Evolutionary conservation across 78 protist genomes (phyloP).

Genomic region (Creolimax fragrantissima): DNA sequence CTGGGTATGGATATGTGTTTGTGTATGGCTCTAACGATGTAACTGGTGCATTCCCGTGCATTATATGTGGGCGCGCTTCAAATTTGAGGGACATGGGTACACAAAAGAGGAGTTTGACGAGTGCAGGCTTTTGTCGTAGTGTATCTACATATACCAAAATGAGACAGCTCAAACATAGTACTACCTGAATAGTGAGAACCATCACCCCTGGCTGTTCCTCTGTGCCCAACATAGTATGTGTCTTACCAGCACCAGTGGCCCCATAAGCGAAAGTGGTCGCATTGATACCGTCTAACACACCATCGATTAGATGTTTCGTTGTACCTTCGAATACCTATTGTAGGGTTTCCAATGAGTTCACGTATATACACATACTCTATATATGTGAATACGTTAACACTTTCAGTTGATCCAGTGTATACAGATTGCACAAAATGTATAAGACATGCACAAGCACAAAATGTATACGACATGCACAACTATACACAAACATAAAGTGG

Average conservation of each 20-base stretch:
- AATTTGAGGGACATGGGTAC: no score
- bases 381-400: neutral
- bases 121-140: no score
- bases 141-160: no score
- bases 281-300: constrained; percentile 33
- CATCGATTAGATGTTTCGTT: neutral
- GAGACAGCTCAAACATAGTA: no score
- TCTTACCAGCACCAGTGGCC: constrained; percentile 64
- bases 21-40: neutral
- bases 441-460: no score
- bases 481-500: neutral
- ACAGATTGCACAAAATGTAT: neutral
- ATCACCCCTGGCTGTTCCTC: constrained; percentile 70
- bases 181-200: constrained; percentile 64
- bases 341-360: neutral
- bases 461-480: no score
- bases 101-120: no score
- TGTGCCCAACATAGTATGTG: constrained; percentile 74
- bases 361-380: neutral
- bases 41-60: neutral
- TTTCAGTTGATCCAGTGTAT: neutral
- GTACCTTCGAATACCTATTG: constrained; percentile 14
- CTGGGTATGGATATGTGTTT: neutral
- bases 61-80: no score
- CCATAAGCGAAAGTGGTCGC: constrained; percentile 43